These are phyloP conservation scores for Xerocomus amazonicus DNA, from an alignment of 1,284 basidiomycete species.

Conservation along the genomic window DNA sequence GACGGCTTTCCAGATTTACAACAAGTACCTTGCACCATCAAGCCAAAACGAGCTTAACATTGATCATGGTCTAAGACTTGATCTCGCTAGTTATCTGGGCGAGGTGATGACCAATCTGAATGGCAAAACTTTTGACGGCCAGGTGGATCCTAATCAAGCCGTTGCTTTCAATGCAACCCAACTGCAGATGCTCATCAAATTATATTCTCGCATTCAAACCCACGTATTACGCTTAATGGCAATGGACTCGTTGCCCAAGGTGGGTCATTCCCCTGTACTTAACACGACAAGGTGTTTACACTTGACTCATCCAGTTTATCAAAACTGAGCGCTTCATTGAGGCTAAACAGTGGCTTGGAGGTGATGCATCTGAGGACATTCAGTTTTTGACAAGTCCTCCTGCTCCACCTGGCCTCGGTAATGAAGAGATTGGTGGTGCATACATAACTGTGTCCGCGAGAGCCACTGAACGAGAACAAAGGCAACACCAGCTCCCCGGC, in stretches of 20 bases:
- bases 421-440: conserved; percentile 72
- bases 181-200: conserved; percentile 86
- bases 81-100: conserved; percentile 89
- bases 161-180: conserved; percentile 87
- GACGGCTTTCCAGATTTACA: conserved; percentile 92
- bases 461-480: conserved; percentile 57
- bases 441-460: conserved; percentile 82
- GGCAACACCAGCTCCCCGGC: conserved; percentile 25
- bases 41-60: conserved; percentile 97
- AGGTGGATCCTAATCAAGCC: conserved; percentile 76
- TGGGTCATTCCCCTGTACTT: conserved; percentile 32
- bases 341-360: conserved; percentile 71
- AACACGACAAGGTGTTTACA: conserved; percentile 1
- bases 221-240: conserved; percentile 98
- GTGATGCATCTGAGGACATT: conserved; percentile 63
- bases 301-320: conserved; percentile 58
- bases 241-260: conserved; percentile 95
- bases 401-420: conserved; percentile 62
- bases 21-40: conserved; percentile 92
- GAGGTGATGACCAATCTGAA: conserved; percentile 77
- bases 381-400: conserved; percentile 51
- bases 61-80: conserved; percentile 93
- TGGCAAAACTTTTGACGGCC: conserved; percentile 73
- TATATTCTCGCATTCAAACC: conserved; percentile 95
- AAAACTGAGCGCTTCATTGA: conserved; percentile 77